Evolutionary conservation across 2,329 filamentous ascomycete genomes (phyloP), one percentile per base, ranked within the genome.

Genomic region (Microsporum ferrugineum): DNA sequence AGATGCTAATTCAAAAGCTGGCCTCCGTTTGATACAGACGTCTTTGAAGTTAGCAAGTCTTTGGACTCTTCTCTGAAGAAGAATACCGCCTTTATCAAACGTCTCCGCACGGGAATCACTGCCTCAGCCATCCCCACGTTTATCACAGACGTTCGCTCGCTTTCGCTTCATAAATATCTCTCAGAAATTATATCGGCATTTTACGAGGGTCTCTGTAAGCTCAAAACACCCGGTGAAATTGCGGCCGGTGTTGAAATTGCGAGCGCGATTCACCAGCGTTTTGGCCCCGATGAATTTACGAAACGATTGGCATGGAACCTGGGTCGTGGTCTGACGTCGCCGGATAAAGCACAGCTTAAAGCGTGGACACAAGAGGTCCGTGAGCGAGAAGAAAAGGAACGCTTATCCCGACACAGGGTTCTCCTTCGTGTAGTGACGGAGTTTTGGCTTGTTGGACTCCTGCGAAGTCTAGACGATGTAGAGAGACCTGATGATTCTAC

Each of bases 31-130:
- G 6, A 17, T 57, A 43, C 39, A 95, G 91, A 89, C 78, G 78
- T 95, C 64, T 90, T 95, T 70, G 76, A 84, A 60, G 85, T 94
- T 67, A 86, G 84, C 73, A 82, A 83, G 71, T 88, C 88, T 34
- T 86, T 97, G 70, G 92, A 97, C 75, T 96, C 92, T 59, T 94
- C 91, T 58, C 81, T 97, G 74, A 96, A 96, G 78, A 97, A 96
- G 80, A 97, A 97, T 70, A 97, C 92, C 2, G 91, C 91, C 66
- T 96, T 97, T 74, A 97, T 97, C 72, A 96, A 96, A 77, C 89
- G 92, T 70, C 81, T 97, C 61, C 89, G 92, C 68, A 96, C 92
- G 62, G 89, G 90, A 63, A 86, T 97, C 65, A 91, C 88, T 65
- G 78, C 89, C 57, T 81, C 90, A 61, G 89, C 88, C 60, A 84